A percentile compares a stretch with the other conserved stretches of the same genome.
phyloP scores from a whole-genome alignment of 164 flowering plant species.

The Vitis riparia region DNA sequence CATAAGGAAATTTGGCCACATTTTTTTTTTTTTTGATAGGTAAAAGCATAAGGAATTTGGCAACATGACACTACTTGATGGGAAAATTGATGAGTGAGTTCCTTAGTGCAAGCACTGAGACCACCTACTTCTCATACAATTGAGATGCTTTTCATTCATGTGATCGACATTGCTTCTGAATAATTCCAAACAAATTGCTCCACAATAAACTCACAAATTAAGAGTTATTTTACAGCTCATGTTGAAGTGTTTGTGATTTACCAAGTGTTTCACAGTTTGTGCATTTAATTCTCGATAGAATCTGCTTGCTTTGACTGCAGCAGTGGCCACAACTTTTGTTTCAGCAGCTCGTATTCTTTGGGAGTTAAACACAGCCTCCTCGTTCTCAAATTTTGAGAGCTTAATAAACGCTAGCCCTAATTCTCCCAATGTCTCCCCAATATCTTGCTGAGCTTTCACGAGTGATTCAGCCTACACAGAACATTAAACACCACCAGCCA shows the following conservation, averaged over 20 bases:
- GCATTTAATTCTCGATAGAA: slow-evolving; percentile 80
- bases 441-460: slow-evolving; percentile 94
- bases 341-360: slow-evolving; percentile 73
- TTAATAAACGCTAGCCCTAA: slow-evolving; percentile 84
- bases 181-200: not conserved
- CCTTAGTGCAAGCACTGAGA: too few relatives aligned
- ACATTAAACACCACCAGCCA: not conserved
- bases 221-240: too few relatives aligned
- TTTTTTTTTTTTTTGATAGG: too few relatives aligned
- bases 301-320: slow-evolving; percentile 94
- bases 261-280: slow-evolving; percentile 91
- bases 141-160: not conserved
- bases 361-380: slow-evolving; percentile 59
- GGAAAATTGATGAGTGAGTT: too few relatives aligned
- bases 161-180: not conserved
- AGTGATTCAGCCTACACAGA: slow-evolving; percentile 78
- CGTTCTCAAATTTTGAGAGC: slow-evolving; percentile 83
- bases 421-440: slow-evolving; percentile 95
- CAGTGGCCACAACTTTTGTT: slow-evolving; percentile 78
- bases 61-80: too few relatives aligned
- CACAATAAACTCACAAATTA: too few relatives aligned
- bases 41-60: too few relatives aligned
- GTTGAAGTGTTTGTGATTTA: slow-evolving; percentile 17
- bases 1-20: too few relatives aligned
- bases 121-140: not conserved